Evolutionary conservation across 192 early-diverging fungal species (phyloP).

Genomic region (Linnemannia elongata): DNA sequence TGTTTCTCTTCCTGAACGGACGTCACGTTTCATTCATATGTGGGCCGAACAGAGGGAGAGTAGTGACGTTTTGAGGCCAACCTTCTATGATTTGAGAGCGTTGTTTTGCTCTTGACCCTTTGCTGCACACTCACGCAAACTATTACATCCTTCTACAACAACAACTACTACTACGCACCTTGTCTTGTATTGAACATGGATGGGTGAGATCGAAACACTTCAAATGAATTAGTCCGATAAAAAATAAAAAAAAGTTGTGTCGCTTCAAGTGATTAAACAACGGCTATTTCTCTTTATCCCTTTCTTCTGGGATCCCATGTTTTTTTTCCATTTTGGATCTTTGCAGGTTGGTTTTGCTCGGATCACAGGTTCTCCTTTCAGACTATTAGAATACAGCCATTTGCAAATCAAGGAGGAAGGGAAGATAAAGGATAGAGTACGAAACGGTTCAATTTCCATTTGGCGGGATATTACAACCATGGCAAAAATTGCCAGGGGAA

Average conservation of each 20-base stretch:
- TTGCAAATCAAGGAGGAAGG: neutral
- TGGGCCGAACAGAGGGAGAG: neutral
- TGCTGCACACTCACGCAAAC: neutral
- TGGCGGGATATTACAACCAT: too few relatives aligned
- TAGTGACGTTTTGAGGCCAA: constrained; percentile 7
- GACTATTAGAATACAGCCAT: neutral
- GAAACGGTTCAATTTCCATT: too few relatives aligned
- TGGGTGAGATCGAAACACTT: too few relatives aligned
- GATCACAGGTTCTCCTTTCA: too few relatives aligned
- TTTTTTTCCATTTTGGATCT: neutral
- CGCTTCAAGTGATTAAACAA: neutral
- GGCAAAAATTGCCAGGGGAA: too few relatives aligned
- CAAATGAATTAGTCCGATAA: neutral
- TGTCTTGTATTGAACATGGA: too few relatives aligned
- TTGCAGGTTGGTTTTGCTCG: too few relatives aligned
- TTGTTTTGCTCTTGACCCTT: neutral
- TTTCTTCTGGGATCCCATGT: neutral
- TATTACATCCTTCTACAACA: neutral
- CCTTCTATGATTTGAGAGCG: neutral
- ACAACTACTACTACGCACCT: neutral
- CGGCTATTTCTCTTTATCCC: too few relatives aligned
- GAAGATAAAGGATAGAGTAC: too few relatives aligned
- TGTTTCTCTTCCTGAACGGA: neutral
- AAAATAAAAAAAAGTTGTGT: neutral
- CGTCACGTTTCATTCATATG: neutral